Base-by-base conservation (phyloP, 345 rosid species). In the Draba incana region DNA sequence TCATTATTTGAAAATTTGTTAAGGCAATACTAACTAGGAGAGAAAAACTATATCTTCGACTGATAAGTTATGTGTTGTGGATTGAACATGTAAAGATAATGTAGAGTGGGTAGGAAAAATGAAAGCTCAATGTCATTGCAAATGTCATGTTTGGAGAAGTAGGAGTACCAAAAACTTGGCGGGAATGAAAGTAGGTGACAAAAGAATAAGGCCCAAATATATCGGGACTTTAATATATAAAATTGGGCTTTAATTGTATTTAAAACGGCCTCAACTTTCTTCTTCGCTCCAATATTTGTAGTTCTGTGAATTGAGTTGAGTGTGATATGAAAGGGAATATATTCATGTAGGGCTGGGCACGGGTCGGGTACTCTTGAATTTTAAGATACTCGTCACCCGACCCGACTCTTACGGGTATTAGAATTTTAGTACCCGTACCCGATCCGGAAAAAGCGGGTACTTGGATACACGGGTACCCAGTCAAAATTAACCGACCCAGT, bases 321-420 rank as follows among this genome's bases (percentile, higher is more conserved):
- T 68, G 38, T 56, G 70, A 64, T 52, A 33, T 44, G 73, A 67
- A 44, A 52, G 68, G 68, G 72, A 67, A 74, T 66, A 66, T 8
- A 74, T 67, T 67, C 62, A 44, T 43, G 57, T 15, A 4, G n/a
- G n/a, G n/a, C n/a, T n/a, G n/a, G n/a, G n/a, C n/a, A n/a, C n/a
- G n/a, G n/a, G n/a, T n/a, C n/a, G n/a, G n/a, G n/a, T n/a, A n/a
- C n/a, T n/a, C n/a, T n/a, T n/a, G n/a, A n/a, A n/a, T n/a, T n/a
- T n/a, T n/a, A n/a, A n/a, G n/a, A n/a, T n/a, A n/a, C n/a, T n/a
- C n/a, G n/a, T n/a, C n/a, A n/a, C n/a, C n/a, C n/a, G n/a, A n/a
- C n/a, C n/a, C n/a, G n/a, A n/a, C n/a, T n/a, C n/a, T n/a, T n/a
- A n/a, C n/a, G n/a, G n/a, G n/a, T n/a, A n/a, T n/a, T n/a, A n/a